Base-by-base conservation (phyloP, 306 rosid genomes). In the Pyrus bretschneideri region DNA sequence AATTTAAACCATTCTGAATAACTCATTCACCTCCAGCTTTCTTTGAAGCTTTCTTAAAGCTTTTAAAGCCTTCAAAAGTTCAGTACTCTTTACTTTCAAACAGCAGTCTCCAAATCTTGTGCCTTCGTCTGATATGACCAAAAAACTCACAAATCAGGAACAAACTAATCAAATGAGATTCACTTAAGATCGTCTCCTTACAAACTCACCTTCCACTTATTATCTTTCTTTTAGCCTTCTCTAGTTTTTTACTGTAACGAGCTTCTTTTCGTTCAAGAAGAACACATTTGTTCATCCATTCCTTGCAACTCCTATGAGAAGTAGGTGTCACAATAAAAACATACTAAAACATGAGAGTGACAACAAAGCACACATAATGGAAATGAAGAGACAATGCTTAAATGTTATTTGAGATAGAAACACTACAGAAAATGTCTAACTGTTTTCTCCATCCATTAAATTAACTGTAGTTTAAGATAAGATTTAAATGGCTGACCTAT, bases 261-360 rank as follows among this genome's bases (percentile, higher is more conserved):
- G 67, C 67, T 63, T 63, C 67, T 63, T 63, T 63, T 30, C 13
- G 67, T 63, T 29, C 42, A 23, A 89, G 86, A 75, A 79, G 64
- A 82, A 87, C 89, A 84, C 94, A 91, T 85, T 95, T 95, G 44
- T 87, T 66, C 93, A 92, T 90, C 79, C 89, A 85, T 76, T 90
- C 97, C 83, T 90, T 90, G 84, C 89, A 92, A 82, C 86, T 88
- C 97, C 98, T 95, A 46, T 27, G 29, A 79, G 60, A 87, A 75
- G 69, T 55, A 86, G 60, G 77, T 15, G 44, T 75, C 83, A 51
- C 68, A 67, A 31, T 65, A 49, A 77, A 25, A 71, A 69, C 65
- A 67, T 44, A 44, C 60, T 58, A 61, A 71, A 61, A 62, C 78
- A 67, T 70, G 69, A 67, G 65, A 54, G 23, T 31, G 75, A 58